These are phyloP conservation scores for Ceratopteris richardii DNA, from an alignment of 75 land plant species.

Conservation along the genomic window DNA sequence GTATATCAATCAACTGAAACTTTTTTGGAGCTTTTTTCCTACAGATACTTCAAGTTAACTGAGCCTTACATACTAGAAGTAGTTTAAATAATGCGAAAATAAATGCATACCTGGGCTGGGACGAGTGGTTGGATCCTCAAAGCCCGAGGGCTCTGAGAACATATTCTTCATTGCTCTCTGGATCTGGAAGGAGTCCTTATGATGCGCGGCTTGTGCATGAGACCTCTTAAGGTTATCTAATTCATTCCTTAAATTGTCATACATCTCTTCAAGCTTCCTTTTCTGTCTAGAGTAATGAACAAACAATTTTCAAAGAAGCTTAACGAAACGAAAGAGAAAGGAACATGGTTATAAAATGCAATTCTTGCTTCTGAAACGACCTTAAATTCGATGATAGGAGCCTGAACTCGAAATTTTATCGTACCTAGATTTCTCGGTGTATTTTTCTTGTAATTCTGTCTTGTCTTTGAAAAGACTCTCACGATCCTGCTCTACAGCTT, in stretches of 20 bases:
- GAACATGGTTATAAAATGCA: too few species aligned
- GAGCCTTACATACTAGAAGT: too few species aligned
- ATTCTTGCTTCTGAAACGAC: not conserved
- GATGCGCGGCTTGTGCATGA: conserved; percentile 47
- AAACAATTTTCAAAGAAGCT: too few species aligned
- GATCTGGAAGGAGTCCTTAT: conserved; percentile 19
- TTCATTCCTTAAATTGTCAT: conserved; percentile 78
- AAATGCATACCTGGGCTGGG: conserved; percentile 10
- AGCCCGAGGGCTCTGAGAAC: conserved; percentile 33
- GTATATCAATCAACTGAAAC: conserved; percentile 46
- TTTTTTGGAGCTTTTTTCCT: conserved; percentile 23
- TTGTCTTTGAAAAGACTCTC: conserved; percentile 80
- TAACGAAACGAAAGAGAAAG: too few species aligned
- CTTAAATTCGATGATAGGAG: not conserved
- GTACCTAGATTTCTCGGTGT: conserved; percentile 86
- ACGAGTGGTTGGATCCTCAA: conserved; percentile 15
- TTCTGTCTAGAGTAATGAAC: conserved; percentile 85
- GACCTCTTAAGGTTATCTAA: conserved; percentile 68
- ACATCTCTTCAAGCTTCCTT: conserved; percentile 98
- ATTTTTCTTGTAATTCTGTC: conserved; percentile 91
- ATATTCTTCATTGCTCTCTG: conserved; percentile 43
- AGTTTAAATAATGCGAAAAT: too few species aligned
- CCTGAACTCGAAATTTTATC: not conserved
- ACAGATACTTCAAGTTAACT: too few species aligned
- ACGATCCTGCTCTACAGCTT: conserved; percentile 72